Evolutionary conservation across 805 yeast species (phyloP).

Genomic region (Hanseniaspora meyeri): DNA sequence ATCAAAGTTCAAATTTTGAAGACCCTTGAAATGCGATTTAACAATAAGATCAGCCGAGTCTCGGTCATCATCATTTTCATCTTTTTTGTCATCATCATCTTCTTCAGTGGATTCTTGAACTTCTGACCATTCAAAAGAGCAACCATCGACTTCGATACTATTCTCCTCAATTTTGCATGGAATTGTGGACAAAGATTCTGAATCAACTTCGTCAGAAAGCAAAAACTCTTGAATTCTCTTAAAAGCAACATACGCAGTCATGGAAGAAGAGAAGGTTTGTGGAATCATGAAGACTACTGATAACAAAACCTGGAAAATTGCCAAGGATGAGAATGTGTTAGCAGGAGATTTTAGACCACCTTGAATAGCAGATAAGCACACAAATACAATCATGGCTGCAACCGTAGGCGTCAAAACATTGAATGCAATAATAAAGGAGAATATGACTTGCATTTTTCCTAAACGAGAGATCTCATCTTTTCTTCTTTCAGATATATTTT

Average conservation of each 20-base stretch:
- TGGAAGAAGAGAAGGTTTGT: slow-evolving; percentile 41
- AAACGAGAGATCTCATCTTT: slow-evolving; percentile 44
- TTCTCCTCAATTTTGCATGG: slow-evolving; percentile 18
- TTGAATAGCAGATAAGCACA: slow-evolving; percentile 31
- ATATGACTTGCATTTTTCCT: slow-evolving; percentile 43
- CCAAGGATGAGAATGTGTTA: slow-evolving; percentile 48
- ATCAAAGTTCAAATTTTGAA: slow-evolving; percentile 31
- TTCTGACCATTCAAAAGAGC: slow-evolving; percentile 47
- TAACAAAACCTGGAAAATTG: slow-evolving; percentile 45
- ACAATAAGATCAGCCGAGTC: neutral
- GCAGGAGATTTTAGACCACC: slow-evolving; percentile 37
- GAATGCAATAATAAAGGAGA: slow-evolving; percentile 42
- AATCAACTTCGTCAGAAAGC: slow-evolving; percentile 27
- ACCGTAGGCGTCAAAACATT: slow-evolving; percentile 40
- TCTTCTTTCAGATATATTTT: slow-evolving; percentile 40
- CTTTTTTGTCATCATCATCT: neutral
- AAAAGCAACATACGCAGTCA: slow-evolving; percentile 42
- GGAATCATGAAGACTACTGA: slow-evolving; percentile 49
- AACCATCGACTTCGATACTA: slow-evolving; percentile 40
- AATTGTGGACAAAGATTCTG: slow-evolving; percentile 13
- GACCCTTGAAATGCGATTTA: slow-evolving; percentile 12
- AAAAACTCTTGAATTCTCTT: slow-evolving; percentile 37
- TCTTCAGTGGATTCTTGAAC: slow-evolving; percentile 1
- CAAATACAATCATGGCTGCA: slow-evolving; percentile 44
- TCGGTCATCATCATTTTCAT: neutral